Evolutionary conservation across 768 basidiomycete genomes (phyloP), one percentile per base, ranked within the genome.

Genomic region (Infundibulicybe gibba): DNA sequence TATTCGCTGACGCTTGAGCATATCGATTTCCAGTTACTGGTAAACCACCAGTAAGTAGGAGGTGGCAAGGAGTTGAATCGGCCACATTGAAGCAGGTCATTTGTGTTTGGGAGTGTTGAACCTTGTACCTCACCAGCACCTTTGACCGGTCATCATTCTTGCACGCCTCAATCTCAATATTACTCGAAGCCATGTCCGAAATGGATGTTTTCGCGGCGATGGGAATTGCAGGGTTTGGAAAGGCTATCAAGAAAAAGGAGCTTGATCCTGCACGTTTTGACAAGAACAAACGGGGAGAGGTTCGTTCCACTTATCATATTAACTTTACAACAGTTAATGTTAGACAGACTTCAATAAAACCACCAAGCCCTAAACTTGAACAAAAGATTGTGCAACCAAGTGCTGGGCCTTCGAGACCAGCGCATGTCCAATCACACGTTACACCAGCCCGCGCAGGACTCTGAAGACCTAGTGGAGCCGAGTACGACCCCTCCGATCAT

Each of bases 221-320:
- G 85, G 90, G 90, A 5, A 87, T 93, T 47, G 56, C 80, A 56
- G 87, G 87, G 17, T 94, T 94, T 60, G 91, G 91, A 19, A 93
- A 91, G 67, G 65, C 82, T 38, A 59, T 68, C 19, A 77, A 81
- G 62, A 83, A 82, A 66, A 81, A 74, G 51, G 67, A 78, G 59
- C 74, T 90, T 16, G 85, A 90, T 61, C 82, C 85, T n/a, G 62
- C 74, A n/a, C 71, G 87, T 49, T 89, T 91, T 53, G 86, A 90
- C 65, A 87, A 81, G 65, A 83, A 73, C 62, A 87, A 82, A 66
- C 76, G 85, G 41, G 70, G 65, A 40, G 76, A 77, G 34, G 77
- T 81, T 53, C 66, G 67, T 33, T 42, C 57, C 56, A 17, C 6
- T 17, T 13, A 35, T 34, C n/a, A 16, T 38, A 49, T 20, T 16